Percentiles rank a stretch among this genome's conserved stretches.
Evolutionary conservation across 495 filamentous ascomycete species (phyloP).

Genomic region (Hapsidospora chrysogenum): DNA sequence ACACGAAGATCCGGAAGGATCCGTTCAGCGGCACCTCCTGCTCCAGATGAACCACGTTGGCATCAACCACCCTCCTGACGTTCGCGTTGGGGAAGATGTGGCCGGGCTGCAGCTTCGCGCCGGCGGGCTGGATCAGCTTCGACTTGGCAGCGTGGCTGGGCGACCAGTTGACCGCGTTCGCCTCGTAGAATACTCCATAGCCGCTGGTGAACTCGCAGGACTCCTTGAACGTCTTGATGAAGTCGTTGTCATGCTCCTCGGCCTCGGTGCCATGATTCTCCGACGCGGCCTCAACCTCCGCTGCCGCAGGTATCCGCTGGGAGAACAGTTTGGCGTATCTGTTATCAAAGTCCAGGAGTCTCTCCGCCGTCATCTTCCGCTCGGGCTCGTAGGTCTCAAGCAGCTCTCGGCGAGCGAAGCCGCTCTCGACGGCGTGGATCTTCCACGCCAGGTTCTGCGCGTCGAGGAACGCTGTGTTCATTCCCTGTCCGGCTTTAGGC

Average conservation of each 20-base stretch:
- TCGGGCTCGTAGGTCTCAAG: conserved; percentile 60
- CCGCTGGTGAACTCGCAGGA: conserved; percentile 56
- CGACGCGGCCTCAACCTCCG: conserved; percentile 28
- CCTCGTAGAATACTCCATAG: conserved; percentile 50
- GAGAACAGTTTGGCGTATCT: conserved; percentile 54
- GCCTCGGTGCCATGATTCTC: conserved; percentile 8
- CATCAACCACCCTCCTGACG: conserved; percentile 70
- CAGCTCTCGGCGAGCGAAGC: conserved; percentile 36
- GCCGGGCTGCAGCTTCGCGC: conserved; percentile 46
- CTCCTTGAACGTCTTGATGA: conserved; percentile 53
- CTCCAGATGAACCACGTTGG: conserved; percentile 74
- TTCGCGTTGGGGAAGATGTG: conserved; percentile 56
- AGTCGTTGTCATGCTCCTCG: conserved; percentile 41
- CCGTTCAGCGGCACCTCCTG: conserved; percentile 80
- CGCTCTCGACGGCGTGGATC: conserved; percentile 51
- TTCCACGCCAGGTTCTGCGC: conserved; percentile 78
- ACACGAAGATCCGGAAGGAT: conserved; percentile 72
- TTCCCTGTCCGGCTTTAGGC: conserved; percentile 72
- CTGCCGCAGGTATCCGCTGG: conserved; percentile 35
- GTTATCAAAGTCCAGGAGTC: conserved; percentile 57
- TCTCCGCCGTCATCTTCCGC: conserved; percentile 50
- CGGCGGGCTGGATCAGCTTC: conserved; percentile 42
- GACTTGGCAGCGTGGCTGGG: conserved; percentile 56
- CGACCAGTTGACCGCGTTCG: conserved; percentile 46
- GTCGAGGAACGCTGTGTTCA: conserved; percentile 76